These are phyloP conservation scores for Globisporangium spinosum DNA, from an alignment of 352 stramenopile genomes.

Conservation along the genomic window DNA sequence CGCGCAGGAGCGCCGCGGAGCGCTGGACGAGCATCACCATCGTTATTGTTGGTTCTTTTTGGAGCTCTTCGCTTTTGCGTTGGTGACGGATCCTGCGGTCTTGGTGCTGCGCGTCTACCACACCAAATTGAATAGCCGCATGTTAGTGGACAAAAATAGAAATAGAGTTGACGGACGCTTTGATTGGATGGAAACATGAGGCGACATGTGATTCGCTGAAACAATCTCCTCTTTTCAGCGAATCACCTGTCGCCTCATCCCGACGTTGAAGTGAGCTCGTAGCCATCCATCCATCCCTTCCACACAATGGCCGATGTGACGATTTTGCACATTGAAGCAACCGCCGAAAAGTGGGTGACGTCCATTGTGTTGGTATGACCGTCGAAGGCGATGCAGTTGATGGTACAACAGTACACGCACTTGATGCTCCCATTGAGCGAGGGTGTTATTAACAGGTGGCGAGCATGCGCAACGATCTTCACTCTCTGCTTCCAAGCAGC, in stretches of 20 bases:
- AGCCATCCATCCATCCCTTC: too few species aligned
- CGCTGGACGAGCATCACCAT: conserved; percentile 13
- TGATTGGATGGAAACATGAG: background rate
- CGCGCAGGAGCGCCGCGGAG: conserved; percentile 3
- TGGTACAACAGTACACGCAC: background rate
- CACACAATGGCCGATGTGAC: background rate
- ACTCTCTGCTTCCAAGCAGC: background rate
- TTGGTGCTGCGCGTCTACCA: conserved; percentile 4
- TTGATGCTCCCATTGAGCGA: background rate
- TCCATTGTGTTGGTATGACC: background rate
- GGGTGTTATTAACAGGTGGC: background rate
- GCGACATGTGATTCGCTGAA: conserved; percentile 6
- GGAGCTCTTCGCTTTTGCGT: background rate
- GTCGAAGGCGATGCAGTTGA: background rate
- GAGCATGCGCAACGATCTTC: background rate
- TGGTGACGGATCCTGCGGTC: background rate
- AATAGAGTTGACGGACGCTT: background rate
- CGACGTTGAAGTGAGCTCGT: too few species aligned
- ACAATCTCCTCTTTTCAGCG: background rate
- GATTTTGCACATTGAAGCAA: background rate
- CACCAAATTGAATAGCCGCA: background rate
- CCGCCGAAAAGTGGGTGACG: background rate
- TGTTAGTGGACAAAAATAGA: conserved; percentile 7
- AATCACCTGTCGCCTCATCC: too few species aligned
- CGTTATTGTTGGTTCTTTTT: background rate